A percentile compares a stretch with the other conserved stretches of the same genome.
Conservation (phyloP, 345 rosid genomes). For the Syzygium oleosum region DNA sequence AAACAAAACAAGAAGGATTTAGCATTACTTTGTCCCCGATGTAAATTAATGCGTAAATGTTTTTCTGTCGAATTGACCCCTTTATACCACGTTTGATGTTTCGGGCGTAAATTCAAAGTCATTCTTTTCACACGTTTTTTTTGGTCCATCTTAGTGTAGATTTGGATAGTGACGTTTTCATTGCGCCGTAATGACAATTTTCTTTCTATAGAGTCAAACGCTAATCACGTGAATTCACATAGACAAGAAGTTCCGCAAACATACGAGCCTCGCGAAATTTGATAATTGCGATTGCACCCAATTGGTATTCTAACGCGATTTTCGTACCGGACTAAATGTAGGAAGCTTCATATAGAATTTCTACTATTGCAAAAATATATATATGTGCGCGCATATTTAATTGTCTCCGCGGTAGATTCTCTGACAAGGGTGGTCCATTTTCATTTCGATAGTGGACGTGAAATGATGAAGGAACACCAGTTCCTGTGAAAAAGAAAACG, state of each 20-base stretch:
- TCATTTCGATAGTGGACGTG: not conserved
- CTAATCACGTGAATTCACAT: not conserved
- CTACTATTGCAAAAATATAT: no score
- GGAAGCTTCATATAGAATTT: not conserved
- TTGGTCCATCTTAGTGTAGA: fast-evolving
- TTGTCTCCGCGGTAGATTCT: not conserved
- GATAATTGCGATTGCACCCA: not conserved
- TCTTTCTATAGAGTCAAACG: fast-evolving
- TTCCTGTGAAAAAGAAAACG: not conserved
- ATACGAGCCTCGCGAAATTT: not conserved
- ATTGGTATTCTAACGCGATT: not conserved
- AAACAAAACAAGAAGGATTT: not conserved
- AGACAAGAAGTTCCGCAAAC: not conserved
- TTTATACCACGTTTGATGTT: not conserved
- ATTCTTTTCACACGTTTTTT: not conserved
- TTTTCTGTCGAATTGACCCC: not conserved
- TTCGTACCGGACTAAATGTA: not conserved
- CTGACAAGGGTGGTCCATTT: not conserved
- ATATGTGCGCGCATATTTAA: no score
- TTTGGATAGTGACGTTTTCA: not conserved
- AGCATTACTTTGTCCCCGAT: not conserved
- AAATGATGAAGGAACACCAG: not conserved
- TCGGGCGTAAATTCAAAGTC: not conserved
- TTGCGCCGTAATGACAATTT: not conserved
- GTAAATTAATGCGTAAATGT: not conserved